phyloP scores from a whole-genome alignment of 176 grass and related monocot species.

The Eragrostis nindensis region DNA sequence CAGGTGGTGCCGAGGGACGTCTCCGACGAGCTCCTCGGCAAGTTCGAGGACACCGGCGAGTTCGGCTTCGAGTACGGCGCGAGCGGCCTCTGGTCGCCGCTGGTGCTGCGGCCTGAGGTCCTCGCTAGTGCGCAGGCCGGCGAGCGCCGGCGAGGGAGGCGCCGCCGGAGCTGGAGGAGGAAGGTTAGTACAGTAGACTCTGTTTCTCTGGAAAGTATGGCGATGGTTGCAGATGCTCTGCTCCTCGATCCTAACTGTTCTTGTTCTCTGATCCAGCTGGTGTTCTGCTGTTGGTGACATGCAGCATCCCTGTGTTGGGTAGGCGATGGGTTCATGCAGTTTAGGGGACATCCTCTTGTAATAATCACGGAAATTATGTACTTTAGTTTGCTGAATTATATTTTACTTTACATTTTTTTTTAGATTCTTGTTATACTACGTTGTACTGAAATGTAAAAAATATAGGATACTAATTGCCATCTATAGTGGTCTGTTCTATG shows the following conservation, averaged over 20 bases:
- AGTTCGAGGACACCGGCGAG: slow-evolving; percentile 76
- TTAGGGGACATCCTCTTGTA: neutral
- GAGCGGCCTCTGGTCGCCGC: slow-evolving; percentile 90
- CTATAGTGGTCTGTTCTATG: no score
- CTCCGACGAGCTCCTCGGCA: slow-evolving; percentile 66
- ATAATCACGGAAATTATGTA: no score
- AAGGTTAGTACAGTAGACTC: slow-evolving; percentile 34
- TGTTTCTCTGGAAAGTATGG: neutral
- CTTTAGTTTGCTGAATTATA: no score
- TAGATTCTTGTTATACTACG: no score
- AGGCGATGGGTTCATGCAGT: neutral
- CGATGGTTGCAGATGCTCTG: neutral
- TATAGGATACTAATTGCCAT: no score
- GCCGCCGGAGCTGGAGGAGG: slow-evolving; percentile 38
- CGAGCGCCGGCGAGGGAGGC: neutral
- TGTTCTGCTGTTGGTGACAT: slow-evolving; percentile 57
- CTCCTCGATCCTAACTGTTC: slow-evolving; percentile 1
- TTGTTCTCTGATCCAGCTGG: slow-evolving; percentile 42
- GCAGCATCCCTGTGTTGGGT: neutral
- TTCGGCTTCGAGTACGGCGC: slow-evolving; percentile 81
- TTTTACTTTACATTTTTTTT: no score
- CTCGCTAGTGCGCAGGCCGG: neutral
- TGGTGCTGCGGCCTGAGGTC: slow-evolving; percentile 53
- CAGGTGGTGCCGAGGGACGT: slow-evolving; percentile 73
- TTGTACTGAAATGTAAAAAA: no score